Base-by-base conservation (phyloP, 2,329 filamentous ascomycete genomes). In the Cladophialophora bantiana region DNA sequence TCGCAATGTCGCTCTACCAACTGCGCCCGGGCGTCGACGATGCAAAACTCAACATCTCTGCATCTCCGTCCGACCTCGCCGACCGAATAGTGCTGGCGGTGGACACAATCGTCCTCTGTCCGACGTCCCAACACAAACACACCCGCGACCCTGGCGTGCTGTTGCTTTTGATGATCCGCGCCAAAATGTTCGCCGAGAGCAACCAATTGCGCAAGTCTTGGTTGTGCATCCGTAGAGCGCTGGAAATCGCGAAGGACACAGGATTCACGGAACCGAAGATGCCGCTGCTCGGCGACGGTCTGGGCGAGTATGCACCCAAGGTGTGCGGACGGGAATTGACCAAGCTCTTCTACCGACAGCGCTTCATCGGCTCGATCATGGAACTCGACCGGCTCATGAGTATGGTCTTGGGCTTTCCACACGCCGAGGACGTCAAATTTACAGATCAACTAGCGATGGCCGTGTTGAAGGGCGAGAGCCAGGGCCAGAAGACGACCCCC, bases 131-230 rank as follows among this genome's bases (percentile, higher is more conserved):
- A 15, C 57, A 64, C 15, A 57, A 50, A 13, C 68, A 71, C 34
- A 65, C 54, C 26, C 50, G 31, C 18, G 66, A 71, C 31, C 34
- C 61, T 2, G 60, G 62, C 53, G 58, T 66, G 12, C 52, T 73
- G 34, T 60, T 71, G 9, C 61, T 71, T 4, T 56, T 67, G 20
- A 69, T 73, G 68, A 66, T 68, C 62, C 64, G 68, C 13, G 63
- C 66, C 50, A 73, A 73, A 42, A 70, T 71, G 38, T 69, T 67
- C 54, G 68, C 68, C 18, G 71, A 72, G 57, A 61, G 59, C 31
- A 67, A 70, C 52, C 71, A 72, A 52, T 60, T 72, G 10, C 66
- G 70, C 20, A 72, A 72, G 54, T 66, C 68, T 10, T 72, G 70
- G 69, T 48, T 72, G n/a, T 42, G 61, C 34, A 54, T 69, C 5